A percentile compares a stretch with the other conserved stretches of the same genome.
phyloP scores from a whole-genome alignment of 2,329 filamentous ascomycete species.

The Colletotrichum liaoningense region DNA sequence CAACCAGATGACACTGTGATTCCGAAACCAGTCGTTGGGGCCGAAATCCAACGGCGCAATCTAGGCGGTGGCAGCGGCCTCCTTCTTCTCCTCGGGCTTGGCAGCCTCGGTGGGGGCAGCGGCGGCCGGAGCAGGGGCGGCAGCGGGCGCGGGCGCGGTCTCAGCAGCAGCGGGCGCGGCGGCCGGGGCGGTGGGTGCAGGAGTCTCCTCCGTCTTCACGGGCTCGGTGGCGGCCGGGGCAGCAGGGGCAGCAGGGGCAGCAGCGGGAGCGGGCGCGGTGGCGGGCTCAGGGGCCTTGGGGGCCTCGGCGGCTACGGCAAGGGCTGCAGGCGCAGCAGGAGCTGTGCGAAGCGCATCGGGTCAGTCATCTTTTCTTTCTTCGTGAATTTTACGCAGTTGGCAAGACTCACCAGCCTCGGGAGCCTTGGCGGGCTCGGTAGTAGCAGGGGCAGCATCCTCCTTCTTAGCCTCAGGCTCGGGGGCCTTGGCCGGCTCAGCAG shows the following conservation, averaged over 20 bases:
- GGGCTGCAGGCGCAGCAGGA: constrained; percentile 19
- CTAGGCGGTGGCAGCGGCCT: constrained; percentile 35
- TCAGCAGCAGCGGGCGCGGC: constrained; percentile 39
- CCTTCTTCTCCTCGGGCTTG: constrained; percentile 42
- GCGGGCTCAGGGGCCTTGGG: constrained; percentile 38
- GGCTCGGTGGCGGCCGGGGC: constrained; percentile 41
- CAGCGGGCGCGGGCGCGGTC: constrained; percentile 40
- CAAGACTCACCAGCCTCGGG: constrained; percentile 24
- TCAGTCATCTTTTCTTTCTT: constrained; percentile 1
- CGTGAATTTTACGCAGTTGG: background rate
- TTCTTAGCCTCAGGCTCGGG: constrained; percentile 25
- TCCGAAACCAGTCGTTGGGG: background rate
- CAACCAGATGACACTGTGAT: no score
- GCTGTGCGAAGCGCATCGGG: constrained; percentile 1
- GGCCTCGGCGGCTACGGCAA: constrained; percentile 40
- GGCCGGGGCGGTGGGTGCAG: constrained; percentile 2
- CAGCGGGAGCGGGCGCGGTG: constrained; percentile 6
- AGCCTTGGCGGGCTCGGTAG: constrained; percentile 36
- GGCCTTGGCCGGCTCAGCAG: constrained; percentile 35
- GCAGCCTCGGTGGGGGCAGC: constrained; percentile 40
- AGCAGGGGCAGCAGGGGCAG: constrained; percentile 19
- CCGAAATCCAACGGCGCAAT: background rate
- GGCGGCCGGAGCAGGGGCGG: constrained; percentile 40
- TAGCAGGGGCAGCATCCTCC: constrained; percentile 28
- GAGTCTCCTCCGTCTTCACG: constrained; percentile 35